Evolutionary conservation across 495 filamentous ascomycete species (phyloP).

Genomic region (Tuber magnatum): DNA sequence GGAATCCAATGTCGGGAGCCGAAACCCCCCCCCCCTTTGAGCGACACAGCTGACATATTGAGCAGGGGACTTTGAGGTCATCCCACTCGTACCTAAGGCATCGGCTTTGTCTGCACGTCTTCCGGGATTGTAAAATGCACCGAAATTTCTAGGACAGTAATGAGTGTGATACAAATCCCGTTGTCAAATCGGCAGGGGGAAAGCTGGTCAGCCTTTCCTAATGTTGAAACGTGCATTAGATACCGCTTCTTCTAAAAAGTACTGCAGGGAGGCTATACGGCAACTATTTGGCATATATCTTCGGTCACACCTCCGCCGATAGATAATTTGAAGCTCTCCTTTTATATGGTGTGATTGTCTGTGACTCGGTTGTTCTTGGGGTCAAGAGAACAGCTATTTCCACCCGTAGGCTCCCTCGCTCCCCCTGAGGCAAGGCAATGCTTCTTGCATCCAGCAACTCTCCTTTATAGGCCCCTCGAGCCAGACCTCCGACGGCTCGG

Average conservation of each 20-base stretch:
- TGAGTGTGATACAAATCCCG: background rate
- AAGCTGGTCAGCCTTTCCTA: background rate
- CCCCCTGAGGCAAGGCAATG: background rate
- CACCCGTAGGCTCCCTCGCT: background rate
- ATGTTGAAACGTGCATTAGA: background rate
- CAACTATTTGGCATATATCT: background rate
- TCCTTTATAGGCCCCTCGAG: background rate
- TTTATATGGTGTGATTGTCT: background rate
- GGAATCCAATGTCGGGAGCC: background rate
- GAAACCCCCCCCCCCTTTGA: background rate
- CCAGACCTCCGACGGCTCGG: background rate
- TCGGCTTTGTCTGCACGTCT: background rate
- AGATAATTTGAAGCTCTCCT: background rate
- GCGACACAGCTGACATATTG: background rate
- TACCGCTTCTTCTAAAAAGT: background rate
- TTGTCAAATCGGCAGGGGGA: background rate
- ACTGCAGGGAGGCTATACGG: background rate
- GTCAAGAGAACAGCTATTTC: background rate
- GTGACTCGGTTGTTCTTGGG: background rate
- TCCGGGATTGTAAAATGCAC: background rate
- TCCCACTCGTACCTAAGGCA: background rate
- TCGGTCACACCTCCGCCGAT: background rate
- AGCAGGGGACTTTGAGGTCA: background rate
- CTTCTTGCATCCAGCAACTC: background rate
- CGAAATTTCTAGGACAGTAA: background rate